Base-by-base conservation (phyloP, 2,329 filamentous ascomycete species). In the Fusarium sp. region DNA sequence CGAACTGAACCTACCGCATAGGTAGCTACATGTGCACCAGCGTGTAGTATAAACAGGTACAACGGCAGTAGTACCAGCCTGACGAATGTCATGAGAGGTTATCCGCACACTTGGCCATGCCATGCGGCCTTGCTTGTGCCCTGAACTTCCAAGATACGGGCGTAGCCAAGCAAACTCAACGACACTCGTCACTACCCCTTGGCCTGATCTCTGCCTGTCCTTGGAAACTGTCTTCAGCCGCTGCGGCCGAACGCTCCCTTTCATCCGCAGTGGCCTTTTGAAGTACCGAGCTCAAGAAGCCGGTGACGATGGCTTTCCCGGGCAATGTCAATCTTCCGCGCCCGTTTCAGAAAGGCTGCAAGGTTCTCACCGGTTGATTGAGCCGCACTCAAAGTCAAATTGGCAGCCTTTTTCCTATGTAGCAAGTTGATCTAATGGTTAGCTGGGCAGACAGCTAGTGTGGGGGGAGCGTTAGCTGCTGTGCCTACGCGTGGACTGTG, bases 301-400 rank as follows among this genome's bases (percentile, higher is more conserved):
- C 46, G 14, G 14, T 33, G 30, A 33, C 56, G 47, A 50, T 26
- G n/a, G 4, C 20, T 33, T 11, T 30, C 26, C 14, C 41, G 22
- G 51, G 35, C 41, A 35, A 30, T 39, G 60, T 26, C 43, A 41
- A 64, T 64, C 61, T 59, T 64, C 46, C 33, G 52, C 35, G 41
- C 46, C 30, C 33, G 50, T 46, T 50, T 24, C 39, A 43, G 28
- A 33, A 39, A 24, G 28, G 33, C 26, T 33, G 19, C 50, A 59
- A 41, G 44, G 28, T 39, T 28, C 40, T 15, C 35, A 22, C 26
- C 26, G 19, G 15, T 35, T 26, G 53, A 43, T 44, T 30, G 43
- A 56, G 56, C 56, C 33, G 51, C 56, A 59, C 35, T 3, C 7
- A 11, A 19, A 37, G 17, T n/a, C 40, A 46, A 24, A 30, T 55